Evolutionary conservation across 371 early-diverging fungal genomes (phyloP).

Genomic region (Scutellospora calospora): DNA sequence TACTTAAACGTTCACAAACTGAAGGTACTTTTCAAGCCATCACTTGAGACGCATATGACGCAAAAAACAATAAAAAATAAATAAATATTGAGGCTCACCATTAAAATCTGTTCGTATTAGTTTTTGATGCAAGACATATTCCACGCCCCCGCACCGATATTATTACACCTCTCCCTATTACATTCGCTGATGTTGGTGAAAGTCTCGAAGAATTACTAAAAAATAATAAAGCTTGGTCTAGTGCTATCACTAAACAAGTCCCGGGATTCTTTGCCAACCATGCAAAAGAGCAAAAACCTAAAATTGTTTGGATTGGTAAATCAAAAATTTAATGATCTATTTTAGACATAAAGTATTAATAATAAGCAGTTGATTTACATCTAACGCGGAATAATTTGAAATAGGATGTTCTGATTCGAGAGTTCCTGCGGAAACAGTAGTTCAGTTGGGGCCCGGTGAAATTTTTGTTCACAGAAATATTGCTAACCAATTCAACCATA

Average conservation of each 20-base stretch:
- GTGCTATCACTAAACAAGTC: constrained; percentile 37
- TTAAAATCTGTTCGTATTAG: too few relatives aligned
- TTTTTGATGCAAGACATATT: too few relatives aligned
- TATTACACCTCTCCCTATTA: neutral
- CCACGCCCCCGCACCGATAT: neutral
- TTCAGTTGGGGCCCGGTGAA: constrained; percentile 78
- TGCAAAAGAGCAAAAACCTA: constrained; percentile 81
- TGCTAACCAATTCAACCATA: constrained; percentile 86
- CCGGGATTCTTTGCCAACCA: constrained; percentile 68
- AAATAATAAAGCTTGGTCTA: constrained; percentile 24
- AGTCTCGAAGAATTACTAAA: neutral
- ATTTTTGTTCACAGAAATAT: constrained; percentile 96
- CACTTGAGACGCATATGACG: too few relatives aligned
- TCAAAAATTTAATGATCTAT: neutral
- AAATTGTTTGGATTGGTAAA: constrained; percentile 91
- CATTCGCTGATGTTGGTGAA: neutral
- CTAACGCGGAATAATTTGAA: neutral
- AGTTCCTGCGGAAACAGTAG: constrained; percentile 67
- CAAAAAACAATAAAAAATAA: too few relatives aligned
- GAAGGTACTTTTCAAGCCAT: too few relatives aligned
- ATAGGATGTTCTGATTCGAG: constrained; percentile 90
- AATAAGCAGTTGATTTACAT: neutral
- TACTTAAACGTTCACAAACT: too few relatives aligned
- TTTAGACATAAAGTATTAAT: too few relatives aligned
- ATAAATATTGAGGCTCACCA: too few relatives aligned